These are phyloP conservation scores for Ehretia macrophylla DNA, from an alignment of 257 asterid genomes.

Conservation along the genomic window DNA sequence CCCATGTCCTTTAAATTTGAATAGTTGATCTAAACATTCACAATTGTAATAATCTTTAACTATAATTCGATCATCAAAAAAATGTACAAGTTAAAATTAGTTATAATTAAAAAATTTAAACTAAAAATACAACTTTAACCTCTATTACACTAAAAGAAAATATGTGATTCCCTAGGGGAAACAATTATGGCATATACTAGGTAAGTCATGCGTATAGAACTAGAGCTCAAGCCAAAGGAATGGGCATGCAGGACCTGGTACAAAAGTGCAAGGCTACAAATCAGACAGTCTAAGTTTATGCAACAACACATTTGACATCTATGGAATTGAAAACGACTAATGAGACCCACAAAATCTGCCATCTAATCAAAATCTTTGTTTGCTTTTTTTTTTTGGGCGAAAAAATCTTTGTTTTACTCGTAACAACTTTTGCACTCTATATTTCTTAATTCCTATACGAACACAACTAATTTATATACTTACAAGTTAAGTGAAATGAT, in stretches of 20 bases:
- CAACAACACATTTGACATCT: constrained; percentile 2
- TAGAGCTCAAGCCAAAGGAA: constrained; percentile 8
- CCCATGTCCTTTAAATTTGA: too few species aligned
- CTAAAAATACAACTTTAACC: too few species aligned
- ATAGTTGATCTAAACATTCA: too few species aligned
- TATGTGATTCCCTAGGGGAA: too few species aligned
- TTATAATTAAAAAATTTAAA: too few species aligned
- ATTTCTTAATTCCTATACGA: background rate
- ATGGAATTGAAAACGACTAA: constrained; percentile 12
- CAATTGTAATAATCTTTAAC: too few species aligned
- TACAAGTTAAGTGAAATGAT: too few species aligned
- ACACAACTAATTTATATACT: background rate
- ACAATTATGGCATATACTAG: background rate
- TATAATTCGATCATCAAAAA: too few species aligned
- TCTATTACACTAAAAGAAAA: too few species aligned
- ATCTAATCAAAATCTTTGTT: background rate
- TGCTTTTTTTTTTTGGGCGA: background rate
- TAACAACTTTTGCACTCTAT: too few species aligned
- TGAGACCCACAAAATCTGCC: constrained; percentile 20
- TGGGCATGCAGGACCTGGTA: constrained; percentile 10
- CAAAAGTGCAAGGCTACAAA: constrained; percentile 13
- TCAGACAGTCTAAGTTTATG: constrained; percentile 7
- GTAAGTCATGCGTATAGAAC: background rate
- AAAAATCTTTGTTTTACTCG: background rate
- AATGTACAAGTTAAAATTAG: too few species aligned